phyloP scores from a whole-genome alignment of 2,329 filamentous ascomycete species.

The Eurotiales sp. region DNA sequence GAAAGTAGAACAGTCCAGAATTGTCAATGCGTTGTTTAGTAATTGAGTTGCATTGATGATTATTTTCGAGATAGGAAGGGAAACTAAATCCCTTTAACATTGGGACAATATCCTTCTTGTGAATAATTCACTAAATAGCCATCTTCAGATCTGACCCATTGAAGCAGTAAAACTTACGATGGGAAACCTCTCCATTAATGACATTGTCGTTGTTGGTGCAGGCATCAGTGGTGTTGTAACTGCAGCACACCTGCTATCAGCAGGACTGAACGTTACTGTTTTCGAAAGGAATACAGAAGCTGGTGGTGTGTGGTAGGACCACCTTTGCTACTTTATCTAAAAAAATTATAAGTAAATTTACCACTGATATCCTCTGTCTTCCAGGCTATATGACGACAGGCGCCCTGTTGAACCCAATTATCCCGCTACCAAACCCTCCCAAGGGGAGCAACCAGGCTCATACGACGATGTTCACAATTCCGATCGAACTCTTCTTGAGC shows the following conservation, averaged over 20 bases:
- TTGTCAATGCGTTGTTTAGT: too few relatives aligned
- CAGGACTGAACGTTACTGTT: slow-evolving; percentile 49
- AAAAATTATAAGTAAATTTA: too few relatives aligned
- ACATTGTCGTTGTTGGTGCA: slow-evolving; percentile 50
- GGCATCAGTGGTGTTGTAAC: slow-evolving; percentile 49
- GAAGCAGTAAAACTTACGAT: too few relatives aligned
- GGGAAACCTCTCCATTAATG: slow-evolving; percentile 5
- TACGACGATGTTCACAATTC: slow-evolving; percentile 5
- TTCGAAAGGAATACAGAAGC: slow-evolving; percentile 51
- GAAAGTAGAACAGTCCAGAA: too few relatives aligned
- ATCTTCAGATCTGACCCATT: too few relatives aligned
- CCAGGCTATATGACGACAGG: slow-evolving; percentile 52
- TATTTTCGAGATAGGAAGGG: too few relatives aligned
- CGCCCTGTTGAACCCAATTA: slow-evolving; percentile 48
- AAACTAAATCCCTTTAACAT: too few relatives aligned
- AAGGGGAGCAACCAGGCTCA: slow-evolving; percentile 4
- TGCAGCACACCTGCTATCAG: slow-evolving; percentile 45
- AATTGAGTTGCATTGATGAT: too few relatives aligned
- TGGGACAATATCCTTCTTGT: too few relatives aligned
- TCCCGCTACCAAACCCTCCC: slow-evolving; percentile 28
- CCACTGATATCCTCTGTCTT: background rate
- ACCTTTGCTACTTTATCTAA: background rate
- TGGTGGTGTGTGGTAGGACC: slow-evolving; percentile 55
- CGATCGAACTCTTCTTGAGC: slow-evolving; percentile 22
- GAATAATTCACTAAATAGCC: too few relatives aligned